Evolutionary conservation across 1,139 yeast genomes (phyloP), one percentile per base, ranked within the genome.

Genomic region (Debaryomyces sp.): DNA sequence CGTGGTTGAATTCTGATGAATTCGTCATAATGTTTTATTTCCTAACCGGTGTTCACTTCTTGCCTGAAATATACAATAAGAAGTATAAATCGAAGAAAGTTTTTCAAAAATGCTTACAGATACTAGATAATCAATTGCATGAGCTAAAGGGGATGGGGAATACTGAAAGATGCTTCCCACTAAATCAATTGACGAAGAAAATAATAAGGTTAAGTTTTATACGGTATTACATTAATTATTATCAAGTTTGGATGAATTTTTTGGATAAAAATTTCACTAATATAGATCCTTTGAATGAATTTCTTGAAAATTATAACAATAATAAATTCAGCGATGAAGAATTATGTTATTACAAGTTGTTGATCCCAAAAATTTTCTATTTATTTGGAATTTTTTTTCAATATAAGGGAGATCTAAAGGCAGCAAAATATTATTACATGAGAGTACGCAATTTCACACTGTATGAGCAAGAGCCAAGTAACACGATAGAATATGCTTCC

Each of bases 1-100:
- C 56, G 6, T 79, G 83, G 82, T 52, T 78, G 17, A 66, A 69
- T 30, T 62, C 71, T 1, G 71, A 70, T 37, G 81, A 78, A 49
- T 77, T 75, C 55, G 65, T 69, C 2, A 60, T 75, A 15, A 48
- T 70, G 45, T 67, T 75, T 29, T 77, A 75, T 54, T 67, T 75
- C 40, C 55, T 74, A 12, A 67, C 73, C 15, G 81, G 79, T 1
- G 58, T 78, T n/a, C 57, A 66, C 17, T 64, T 68, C 41, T 51
- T 74, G 33, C 56, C 58, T 30, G 73, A 68, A 39, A 60, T 72
- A 0, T 61, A 68, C 56, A 69, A 68, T 46, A 67, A 66, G n/a
- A 67, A 64, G 42, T 56, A 58, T 13, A 66, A 69, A 46, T 61
- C 80, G 2, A 57, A 56, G 12, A 68, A 64, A 39, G 63, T 74